phyloP scores from a whole-genome alignment of 1,284 basidiomycete species.

The Malassezia furfur region DNA sequence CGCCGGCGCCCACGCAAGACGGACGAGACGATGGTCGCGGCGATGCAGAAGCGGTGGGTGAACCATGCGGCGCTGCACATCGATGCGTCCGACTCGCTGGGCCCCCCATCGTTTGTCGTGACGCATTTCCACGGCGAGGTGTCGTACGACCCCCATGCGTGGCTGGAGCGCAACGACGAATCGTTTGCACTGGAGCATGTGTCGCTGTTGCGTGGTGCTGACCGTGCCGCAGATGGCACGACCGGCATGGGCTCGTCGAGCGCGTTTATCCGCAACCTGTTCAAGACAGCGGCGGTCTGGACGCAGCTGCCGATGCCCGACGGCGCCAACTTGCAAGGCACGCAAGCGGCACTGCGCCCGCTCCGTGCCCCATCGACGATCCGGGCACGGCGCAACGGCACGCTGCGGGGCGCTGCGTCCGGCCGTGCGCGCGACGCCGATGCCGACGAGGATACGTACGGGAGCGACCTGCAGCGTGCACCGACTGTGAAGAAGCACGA shows the following conservation, averaged over 20 bases:
- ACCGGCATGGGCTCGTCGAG: slow-evolving; percentile 29
- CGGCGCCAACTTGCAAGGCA: slow-evolving; percentile 59
- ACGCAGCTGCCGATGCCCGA: slow-evolving; percentile 60
- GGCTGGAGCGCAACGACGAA: slow-evolving; percentile 81
- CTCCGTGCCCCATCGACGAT: slow-evolving; percentile 71
- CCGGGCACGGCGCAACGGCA: slow-evolving; percentile 26
- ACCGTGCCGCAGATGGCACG: slow-evolving; percentile 37
- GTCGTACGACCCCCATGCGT: slow-evolving; percentile 78
- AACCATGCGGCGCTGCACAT: slow-evolving; percentile 72
- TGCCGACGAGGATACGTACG: slow-evolving; percentile 31
- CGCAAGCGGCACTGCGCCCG: slow-evolving; percentile 82
- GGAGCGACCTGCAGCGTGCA: slow-evolving; percentile 18
- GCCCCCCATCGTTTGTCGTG: slow-evolving; percentile 77
- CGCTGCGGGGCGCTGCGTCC: slow-evolving; percentile 28
- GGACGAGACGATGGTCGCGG: slow-evolving; percentile 85
- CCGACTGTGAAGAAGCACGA: slow-evolving; percentile 19
- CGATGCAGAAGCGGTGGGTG: slow-evolving; percentile 84
- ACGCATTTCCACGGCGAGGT: slow-evolving; percentile 84
- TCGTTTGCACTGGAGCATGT: slow-evolving; percentile 87
- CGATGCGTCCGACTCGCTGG: slow-evolving; percentile 52
- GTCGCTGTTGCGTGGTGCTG: slow-evolving; percentile 65
- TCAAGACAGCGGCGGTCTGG: slow-evolving; percentile 79
- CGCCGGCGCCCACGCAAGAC: slow-evolving; percentile 77
- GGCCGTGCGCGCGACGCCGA: slow-evolving; percentile 54
- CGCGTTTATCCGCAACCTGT: slow-evolving; percentile 80